These are phyloP conservation scores for Eremomyces bilateralis DNA, from an alignment of 495 filamentous ascomycete genomes.

Conservation along the genomic window DNA sequence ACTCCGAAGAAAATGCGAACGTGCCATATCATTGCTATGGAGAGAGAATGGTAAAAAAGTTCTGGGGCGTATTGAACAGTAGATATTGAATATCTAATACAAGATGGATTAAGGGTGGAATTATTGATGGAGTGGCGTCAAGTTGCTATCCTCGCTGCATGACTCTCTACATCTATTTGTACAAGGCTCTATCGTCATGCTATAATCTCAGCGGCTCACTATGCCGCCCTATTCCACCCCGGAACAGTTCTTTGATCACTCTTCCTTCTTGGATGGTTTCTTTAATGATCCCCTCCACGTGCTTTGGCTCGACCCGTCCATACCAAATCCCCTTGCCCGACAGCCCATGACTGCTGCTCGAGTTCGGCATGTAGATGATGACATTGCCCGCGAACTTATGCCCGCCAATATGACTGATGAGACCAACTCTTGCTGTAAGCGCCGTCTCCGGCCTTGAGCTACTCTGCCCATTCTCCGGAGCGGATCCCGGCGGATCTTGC, in stretches of 20 bases:
- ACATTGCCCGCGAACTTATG: slow-evolving; percentile 92
- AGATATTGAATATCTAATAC: background rate
- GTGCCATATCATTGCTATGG: background rate
- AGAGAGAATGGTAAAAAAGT: background rate
- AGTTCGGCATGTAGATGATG: slow-evolving; percentile 65
- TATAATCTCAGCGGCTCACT: slow-evolving; percentile 8
- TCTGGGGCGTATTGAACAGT: background rate
- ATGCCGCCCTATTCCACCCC: slow-evolving; percentile 31
- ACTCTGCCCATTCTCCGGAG: slow-evolving; percentile 6
- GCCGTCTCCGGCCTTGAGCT: too few species aligned
- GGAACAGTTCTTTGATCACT: slow-evolving; percentile 55
- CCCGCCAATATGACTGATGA: slow-evolving; percentile 77
- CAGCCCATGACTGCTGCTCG: slow-evolving; percentile 28
- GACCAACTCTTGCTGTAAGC: slow-evolving; percentile 37
- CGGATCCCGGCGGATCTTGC: background rate
- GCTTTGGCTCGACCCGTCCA: slow-evolving; percentile 62
- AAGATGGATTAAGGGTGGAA: background rate
- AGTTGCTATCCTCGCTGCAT: background rate
- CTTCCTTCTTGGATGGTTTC: slow-evolving; percentile 57
- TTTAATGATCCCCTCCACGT: slow-evolving; percentile 68
- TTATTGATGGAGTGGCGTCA: background rate
- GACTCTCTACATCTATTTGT: background rate
- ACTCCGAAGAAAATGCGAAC: background rate
- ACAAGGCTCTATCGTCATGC: background rate
- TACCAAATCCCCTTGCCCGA: slow-evolving; percentile 85